phyloP scores from a whole-genome alignment of 345 rosid genomes.

The Salix arbutifolia region DNA sequence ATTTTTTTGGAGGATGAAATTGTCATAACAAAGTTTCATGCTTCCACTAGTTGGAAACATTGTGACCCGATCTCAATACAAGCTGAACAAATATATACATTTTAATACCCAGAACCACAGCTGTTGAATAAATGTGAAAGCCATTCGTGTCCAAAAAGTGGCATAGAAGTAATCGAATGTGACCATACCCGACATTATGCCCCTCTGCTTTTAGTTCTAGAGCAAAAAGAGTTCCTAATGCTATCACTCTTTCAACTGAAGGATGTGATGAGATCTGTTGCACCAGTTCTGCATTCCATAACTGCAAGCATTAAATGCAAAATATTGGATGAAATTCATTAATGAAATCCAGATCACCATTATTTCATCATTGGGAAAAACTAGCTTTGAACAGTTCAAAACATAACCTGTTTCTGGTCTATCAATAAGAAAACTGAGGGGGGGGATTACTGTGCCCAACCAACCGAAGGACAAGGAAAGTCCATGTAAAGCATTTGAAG shows the following conservation, averaged over 20 bases:
- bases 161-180: not conserved
- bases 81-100: not conserved
- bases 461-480: no score
- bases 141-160: not conserved
- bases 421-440: no score
- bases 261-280: constrained; percentile 62
- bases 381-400: no score
- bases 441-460: no score
- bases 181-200: constrained; percentile 61
- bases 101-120: not conserved
- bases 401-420: no score
- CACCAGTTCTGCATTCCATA: constrained; percentile 70
- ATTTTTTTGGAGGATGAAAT: no score
- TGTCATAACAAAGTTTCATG: no score
- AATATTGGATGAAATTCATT: not conserved
- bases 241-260: constrained; percentile 70
- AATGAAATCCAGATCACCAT: not conserved
- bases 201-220: constrained; percentile 69
- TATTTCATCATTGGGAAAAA: no score
- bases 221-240: constrained; percentile 71
- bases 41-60: no score
- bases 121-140: not conserved
- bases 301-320: constrained; percentile 38
- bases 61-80: not conserved
- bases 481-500: no score